A percentile compares a stretch with the other conserved stretches of the same genome.
These are phyloP conservation scores for Pseudopithomyces maydicus DNA, from an alignment of 2,329 filamentous ascomycete genomes.

Conservation along the genomic window DNA sequence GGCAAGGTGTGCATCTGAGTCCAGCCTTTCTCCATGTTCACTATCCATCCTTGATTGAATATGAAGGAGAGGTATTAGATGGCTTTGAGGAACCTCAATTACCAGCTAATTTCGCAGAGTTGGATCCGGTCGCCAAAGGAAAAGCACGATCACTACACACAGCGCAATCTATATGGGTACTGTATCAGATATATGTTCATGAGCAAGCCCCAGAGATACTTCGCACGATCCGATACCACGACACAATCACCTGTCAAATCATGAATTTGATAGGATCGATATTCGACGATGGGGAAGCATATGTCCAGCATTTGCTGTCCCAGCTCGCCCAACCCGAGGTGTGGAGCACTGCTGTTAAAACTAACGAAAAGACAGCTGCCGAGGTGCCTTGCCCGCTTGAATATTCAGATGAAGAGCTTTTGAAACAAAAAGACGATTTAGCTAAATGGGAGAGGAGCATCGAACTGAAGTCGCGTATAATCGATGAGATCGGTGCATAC, in stretches of 20 bases:
- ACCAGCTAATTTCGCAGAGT: slow-evolving; percentile 20
- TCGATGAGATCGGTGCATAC: slow-evolving; percentile 24
- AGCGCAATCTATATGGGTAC: slow-evolving; percentile 26
- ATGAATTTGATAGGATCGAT: no score
- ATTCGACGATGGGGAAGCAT: no score
- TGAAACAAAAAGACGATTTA: slow-evolving; percentile 20
- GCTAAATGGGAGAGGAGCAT: slow-evolving; percentile 24
- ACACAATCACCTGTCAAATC: no score
- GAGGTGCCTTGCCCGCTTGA: no score
- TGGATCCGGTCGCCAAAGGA: slow-evolving; percentile 19
- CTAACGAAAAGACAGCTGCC: no score
- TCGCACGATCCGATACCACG: no score
- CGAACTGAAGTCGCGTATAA: slow-evolving; percentile 25
- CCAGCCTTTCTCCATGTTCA: slow-evolving; percentile 33
- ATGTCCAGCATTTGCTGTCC: no score
- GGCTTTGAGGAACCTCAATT: slow-evolving; percentile 16
- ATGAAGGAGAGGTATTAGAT: slow-evolving; percentile 24
- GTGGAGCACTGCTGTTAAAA: no score
- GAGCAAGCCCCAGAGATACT: no score
- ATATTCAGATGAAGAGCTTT: slow-evolving; percentile 20
- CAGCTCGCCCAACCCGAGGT: no score
- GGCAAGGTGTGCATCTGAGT: slow-evolving; percentile 35
- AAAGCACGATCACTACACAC: slow-evolving; percentile 22
- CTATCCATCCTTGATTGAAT: slow-evolving; percentile 31
- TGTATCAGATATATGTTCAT: slow-evolving; percentile 22